Conservation (phyloP, 306 rosid species). For the Dalbergia cultrata region DNA sequence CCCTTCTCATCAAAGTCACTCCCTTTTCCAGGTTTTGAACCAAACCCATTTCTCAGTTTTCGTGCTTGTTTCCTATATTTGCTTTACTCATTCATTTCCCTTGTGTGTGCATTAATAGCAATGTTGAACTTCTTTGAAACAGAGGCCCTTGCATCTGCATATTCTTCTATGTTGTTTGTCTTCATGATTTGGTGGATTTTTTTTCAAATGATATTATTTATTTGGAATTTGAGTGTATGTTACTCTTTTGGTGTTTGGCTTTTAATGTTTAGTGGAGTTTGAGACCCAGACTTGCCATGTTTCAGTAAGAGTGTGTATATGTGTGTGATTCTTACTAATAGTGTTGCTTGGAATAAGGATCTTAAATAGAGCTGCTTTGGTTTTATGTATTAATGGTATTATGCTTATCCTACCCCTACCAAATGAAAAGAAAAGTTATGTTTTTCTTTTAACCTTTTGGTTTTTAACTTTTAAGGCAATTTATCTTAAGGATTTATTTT, state of each 20-base stretch:
- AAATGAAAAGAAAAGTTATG: too few relatives aligned
- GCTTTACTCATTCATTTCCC: background rate
- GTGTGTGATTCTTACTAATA: constrained; percentile 6
- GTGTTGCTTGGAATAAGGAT: background rate
- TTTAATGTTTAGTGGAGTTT: background rate
- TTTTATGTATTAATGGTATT: background rate
- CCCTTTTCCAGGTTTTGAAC: constrained; percentile 47
- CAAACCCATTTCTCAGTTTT: constrained; percentile 23
- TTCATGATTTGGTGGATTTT: background rate
- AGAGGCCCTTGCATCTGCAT: background rate
- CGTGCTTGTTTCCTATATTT: background rate
- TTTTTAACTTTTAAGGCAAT: background rate
- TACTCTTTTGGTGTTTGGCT: constrained; percentile 19
- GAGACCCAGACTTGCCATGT: background rate
- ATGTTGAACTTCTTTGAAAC: background rate
- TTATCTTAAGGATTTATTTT: background rate
- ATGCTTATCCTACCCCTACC: background rate
- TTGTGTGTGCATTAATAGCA: background rate
- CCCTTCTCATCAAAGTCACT: constrained; percentile 29
- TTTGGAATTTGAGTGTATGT: background rate
- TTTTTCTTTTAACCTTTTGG: background rate
- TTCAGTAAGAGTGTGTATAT: background rate
- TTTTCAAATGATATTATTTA: constrained; percentile 1
- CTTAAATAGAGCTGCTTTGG: background rate
- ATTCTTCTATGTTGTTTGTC: background rate